A percentile compares a stretch with the other conserved stretches of the same genome.
Evolutionary conservation across 371 early-diverging fungal species (phyloP).

Genomic region (Mucor indicus): DNA sequence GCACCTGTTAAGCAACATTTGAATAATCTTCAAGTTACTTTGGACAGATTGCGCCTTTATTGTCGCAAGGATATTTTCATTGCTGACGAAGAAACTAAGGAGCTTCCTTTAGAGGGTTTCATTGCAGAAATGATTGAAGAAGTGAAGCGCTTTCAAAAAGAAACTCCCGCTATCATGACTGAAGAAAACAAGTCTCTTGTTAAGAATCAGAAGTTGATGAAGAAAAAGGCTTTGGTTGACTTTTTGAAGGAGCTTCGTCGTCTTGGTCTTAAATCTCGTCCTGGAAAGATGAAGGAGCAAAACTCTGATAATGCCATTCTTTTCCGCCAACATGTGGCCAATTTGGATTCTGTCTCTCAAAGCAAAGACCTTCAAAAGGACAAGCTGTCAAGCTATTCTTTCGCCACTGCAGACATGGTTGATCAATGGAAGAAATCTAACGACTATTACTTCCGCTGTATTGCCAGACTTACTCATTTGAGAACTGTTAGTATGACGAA

Average conservation of each 20-base stretch:
- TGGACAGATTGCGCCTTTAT: slow-evolving; percentile 28
- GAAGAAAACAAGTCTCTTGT: slow-evolving; percentile 62
- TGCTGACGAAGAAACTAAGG: slow-evolving; percentile 13
- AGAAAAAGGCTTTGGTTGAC: slow-evolving; percentile 88
- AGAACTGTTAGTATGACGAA: slow-evolving; percentile 54
- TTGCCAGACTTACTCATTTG: slow-evolving; percentile 68
- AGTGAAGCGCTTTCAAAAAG: slow-evolving; percentile 63
- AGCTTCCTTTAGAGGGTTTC: slow-evolving; percentile 41
- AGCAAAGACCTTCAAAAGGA: slow-evolving; percentile 28
- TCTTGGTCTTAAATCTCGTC: slow-evolving; percentile 76
- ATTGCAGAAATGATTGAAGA: slow-evolving; percentile 49
- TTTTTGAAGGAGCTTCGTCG: slow-evolving; percentile 77
- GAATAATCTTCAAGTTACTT: slow-evolving; percentile 31
- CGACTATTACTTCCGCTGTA: slow-evolving; percentile 68
- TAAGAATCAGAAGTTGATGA: slow-evolving; percentile 77
- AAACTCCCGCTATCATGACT: slow-evolving; percentile 61
- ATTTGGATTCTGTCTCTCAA: slow-evolving; percentile 24
- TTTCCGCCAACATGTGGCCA: slow-evolving; percentile 36
- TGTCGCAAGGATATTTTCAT: slow-evolving; percentile 36
- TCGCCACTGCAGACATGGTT: slow-evolving; percentile 22
- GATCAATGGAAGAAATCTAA: slow-evolving; percentile 65
- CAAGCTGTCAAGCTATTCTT: slow-evolving; percentile 18
- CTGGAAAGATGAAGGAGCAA: slow-evolving; percentile 38
- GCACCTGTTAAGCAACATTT: slow-evolving; percentile 34
- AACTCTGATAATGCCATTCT: slow-evolving; percentile 36